Evolutionary conservation across 768 basidiomycete genomes (phyloP).

Genomic region (Tulasnella sp.): DNA sequence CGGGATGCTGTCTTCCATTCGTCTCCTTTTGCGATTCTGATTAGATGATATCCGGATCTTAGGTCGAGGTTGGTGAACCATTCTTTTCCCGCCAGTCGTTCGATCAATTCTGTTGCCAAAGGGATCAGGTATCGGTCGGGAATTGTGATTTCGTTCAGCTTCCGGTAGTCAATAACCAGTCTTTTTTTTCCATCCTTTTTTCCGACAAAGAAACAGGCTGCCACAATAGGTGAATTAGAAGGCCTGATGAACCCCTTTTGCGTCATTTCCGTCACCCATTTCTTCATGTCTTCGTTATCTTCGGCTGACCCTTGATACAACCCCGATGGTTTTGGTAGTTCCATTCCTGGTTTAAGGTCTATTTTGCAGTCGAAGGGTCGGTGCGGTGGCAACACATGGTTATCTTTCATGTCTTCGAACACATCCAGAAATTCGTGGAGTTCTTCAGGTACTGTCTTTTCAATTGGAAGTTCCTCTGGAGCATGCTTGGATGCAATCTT

Average conservation of each 20-base stretch:
- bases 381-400: neutral
- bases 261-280: slow-evolving; percentile 26
- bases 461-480: neutral
- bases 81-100: slow-evolving; percentile 20
- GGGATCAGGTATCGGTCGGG: slow-evolving; percentile 25
- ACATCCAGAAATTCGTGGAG: neutral
- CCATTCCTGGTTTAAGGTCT: neutral
- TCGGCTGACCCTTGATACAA: neutral
- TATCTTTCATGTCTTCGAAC: neutral
- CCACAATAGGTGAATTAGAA: slow-evolving; percentile 23
- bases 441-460: neutral
- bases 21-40: slow-evolving; percentile 26
- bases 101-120: slow-evolving; percentile 22
- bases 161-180: slow-evolving; percentile 24
- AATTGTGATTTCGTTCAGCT: slow-evolving; percentile 23
- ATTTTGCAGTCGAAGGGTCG: slow-evolving; percentile 3
- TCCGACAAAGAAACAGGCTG: slow-evolving; percentile 28
- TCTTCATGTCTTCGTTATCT: neutral
- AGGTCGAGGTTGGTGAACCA: slow-evolving; percentile 28
- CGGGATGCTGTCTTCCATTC: slow-evolving; percentile 33
- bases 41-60: slow-evolving; percentile 25
- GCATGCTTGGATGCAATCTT: neutral
- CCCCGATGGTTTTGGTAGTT: neutral
- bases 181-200: slow-evolving; percentile 25
- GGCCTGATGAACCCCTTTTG: slow-evolving; percentile 23